phyloP scores from a whole-genome alignment of 371 early-diverging fungal genomes.

The Mucor irregularis region DNA sequence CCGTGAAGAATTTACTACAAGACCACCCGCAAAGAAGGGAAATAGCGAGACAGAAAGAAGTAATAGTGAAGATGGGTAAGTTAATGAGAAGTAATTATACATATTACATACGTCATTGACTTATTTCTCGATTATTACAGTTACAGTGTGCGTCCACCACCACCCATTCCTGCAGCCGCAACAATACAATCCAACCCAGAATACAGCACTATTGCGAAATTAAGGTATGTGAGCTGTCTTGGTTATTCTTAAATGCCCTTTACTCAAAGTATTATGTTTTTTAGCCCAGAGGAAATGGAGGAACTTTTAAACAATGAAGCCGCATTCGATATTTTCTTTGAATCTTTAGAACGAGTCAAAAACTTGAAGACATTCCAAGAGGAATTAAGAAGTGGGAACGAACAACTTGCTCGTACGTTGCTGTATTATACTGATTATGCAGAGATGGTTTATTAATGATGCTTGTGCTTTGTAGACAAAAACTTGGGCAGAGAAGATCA shows the following conservation, averaged over 20 bases:
- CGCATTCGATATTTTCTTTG: conserved; percentile 60
- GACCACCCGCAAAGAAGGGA: conserved; percentile 39
- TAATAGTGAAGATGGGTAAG: conserved; percentile 26
- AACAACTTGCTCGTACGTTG: conserved; percentile 56
- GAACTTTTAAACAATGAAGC: conserved; percentile 52
- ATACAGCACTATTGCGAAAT: conserved; percentile 13
- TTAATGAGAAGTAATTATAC: too few relatives aligned
- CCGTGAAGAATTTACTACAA: conserved; percentile 43
- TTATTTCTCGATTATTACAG: too few relatives aligned
- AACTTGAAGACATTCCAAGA: conserved; percentile 53
- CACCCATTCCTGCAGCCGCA: conserved; percentile 38
- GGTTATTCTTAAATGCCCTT: too few relatives aligned
- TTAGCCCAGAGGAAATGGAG: conserved; percentile 48
- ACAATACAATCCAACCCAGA: conserved; percentile 14
- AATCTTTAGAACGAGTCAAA: conserved; percentile 53
- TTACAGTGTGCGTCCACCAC: conserved; percentile 45
- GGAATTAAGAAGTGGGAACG: conserved; percentile 59
- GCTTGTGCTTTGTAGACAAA: conserved; percentile 40
- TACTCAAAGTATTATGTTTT: not conserved
- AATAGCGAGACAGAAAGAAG: not conserved
- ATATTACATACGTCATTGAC: too few relatives aligned
- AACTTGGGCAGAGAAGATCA: conserved; percentile 51
- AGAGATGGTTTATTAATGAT: not conserved
- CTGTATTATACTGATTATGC: not conserved
- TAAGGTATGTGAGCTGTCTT: conserved; percentile 15